phyloP scores from a whole-genome alignment of 345 rosid species.

The Eucalyptus cloeziana region DNA sequence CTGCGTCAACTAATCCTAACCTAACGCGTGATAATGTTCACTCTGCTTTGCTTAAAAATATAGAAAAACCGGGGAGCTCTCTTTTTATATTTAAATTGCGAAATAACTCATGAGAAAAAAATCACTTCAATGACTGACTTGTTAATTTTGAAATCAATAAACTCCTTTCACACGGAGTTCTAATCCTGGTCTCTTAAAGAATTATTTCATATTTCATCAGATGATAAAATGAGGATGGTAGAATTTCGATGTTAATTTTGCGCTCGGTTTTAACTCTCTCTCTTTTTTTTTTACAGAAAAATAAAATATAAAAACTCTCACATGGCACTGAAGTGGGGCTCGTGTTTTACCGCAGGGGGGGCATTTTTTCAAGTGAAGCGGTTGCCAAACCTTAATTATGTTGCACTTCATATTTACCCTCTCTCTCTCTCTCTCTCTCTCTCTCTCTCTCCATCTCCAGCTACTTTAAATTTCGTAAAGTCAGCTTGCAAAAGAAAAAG shows the following conservation, averaged over 20 bases:
- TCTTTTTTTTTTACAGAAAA: not conserved
- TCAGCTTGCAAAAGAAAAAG: not conserved
- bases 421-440: not conserved
- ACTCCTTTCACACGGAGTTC: rapidly evolving
- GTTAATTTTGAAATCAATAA: not conserved
- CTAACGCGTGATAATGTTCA: not conserved
- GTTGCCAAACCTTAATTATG: not conserved
- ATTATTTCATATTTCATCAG: not conserved
- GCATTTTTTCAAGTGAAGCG: not conserved
- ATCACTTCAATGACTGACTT: not conserved
- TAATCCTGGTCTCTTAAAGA: not conserved
- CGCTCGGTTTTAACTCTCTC: not conserved
- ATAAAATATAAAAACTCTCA: not conserved
- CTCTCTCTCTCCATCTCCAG: not conserved
- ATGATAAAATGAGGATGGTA: not conserved
- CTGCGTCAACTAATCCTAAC: not conserved
- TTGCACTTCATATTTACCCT: not conserved
- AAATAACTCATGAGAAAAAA: not conserved
- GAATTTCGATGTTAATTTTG: not conserved
- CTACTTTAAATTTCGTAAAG: not conserved
- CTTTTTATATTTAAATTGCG: not conserved
- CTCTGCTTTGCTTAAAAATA: not conserved
- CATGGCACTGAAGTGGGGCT: not conserved
- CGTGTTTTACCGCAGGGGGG: not conserved
- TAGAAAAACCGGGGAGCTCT: not conserved